Evolutionary conservation across 768 basidiomycete genomes (phyloP), one percentile per base, ranked within the genome.

Genomic region (Galerina sulciceps): DNA sequence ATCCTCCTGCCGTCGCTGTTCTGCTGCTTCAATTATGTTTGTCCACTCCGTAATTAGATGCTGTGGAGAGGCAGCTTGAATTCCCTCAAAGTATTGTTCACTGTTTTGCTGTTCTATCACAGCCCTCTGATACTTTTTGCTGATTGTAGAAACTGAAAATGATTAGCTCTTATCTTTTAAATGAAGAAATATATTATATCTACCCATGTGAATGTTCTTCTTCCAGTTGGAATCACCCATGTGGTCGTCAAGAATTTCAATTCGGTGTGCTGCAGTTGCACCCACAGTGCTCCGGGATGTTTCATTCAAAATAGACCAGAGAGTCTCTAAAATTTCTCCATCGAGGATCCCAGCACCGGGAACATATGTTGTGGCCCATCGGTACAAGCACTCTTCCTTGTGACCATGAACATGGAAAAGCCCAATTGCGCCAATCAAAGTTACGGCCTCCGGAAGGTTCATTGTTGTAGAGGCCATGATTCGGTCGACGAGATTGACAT

Each of bases 221-320:
- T 73, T 73, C 65, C 67, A 75, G 42, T 76, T 75, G 0, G 63
- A 71, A 31, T 76, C 71, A 10, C 59, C 58, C 72, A 75, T 74
- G 42, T 69, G 60, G 26, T 71, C 68, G 46, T 76, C 67, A 9
- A 72, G 43, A 0, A 70, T 40, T 48, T 78, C 75, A 2, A 65
- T 55, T 0, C 65, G 9, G n/a, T 75, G 71, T 0, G 68, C 63
- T 2, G 56, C 11, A 0, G 66, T 53, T 58, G 74, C 73, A 0
- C 61, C 64, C 0, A 69, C 42, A 0, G 68, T 66, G 9, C 64
- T 69, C 0, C 64, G 31, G 0, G 71, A 69, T 0, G 72, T 63
- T 1, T 68, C 59, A 37, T 77, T 76, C 0, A 76, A 55, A 0
- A 55, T 22, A 0, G 66, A 54, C 75, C 75, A 78, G 0, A 77